Evolutionary conservation across 805 yeast species (phyloP), one percentile per base, ranked within the genome.

Genomic region (Hanseniaspora occidentalis): DNA sequence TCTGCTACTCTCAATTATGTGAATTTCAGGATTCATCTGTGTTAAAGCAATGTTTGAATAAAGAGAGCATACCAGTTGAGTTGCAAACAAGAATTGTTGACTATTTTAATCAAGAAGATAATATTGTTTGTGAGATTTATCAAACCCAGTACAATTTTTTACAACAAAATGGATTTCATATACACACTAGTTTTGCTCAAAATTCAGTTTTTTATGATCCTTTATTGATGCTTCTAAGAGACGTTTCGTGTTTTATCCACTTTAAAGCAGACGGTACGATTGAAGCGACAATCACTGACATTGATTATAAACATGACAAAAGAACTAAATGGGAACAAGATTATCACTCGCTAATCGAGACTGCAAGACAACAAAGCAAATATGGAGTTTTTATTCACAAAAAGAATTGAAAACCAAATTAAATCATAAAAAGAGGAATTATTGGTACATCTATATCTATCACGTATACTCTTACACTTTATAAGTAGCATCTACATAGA

Each of bases 301-400:
- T 72, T 35, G 81, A 75, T 48, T 62, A 71, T 37, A 75, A 75
- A 51, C 67, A 72, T 2, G 36, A 14, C 22, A 34, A 19, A 26
- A 6, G 42, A 5, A 14, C 11, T 14, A 25, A 25, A 25, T 25
- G 29, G 29, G n/a, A 25, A 25, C 14, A 25, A 8, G 10, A 25
- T 3, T 25, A 25, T 7, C 14, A 25, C 11, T 13, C 11, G 29
- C 29, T 25, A 13, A 13, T 13, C 8, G 10, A 25, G 5, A 25
- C 29, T 5, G 29, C 8, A n/a, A n/a, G n/a, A n/a, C n/a, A n/a
- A n/a, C n/a, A n/a, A n/a, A n/a, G n/a, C n/a, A n/a, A n/a, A n/a
- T n/a, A n/a, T n/a, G n/a, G n/a, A n/a, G n/a, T n/a, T n/a, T n/a
- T n/a, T n/a, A n/a, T n/a, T n/a, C n/a, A n/a, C n/a, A n/a, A n/a